Evolutionary conservation across 345 rosid genomes (phyloP), one percentile per base, ranked within the genome.

Genomic region (Excoecaria agallocha): DNA sequence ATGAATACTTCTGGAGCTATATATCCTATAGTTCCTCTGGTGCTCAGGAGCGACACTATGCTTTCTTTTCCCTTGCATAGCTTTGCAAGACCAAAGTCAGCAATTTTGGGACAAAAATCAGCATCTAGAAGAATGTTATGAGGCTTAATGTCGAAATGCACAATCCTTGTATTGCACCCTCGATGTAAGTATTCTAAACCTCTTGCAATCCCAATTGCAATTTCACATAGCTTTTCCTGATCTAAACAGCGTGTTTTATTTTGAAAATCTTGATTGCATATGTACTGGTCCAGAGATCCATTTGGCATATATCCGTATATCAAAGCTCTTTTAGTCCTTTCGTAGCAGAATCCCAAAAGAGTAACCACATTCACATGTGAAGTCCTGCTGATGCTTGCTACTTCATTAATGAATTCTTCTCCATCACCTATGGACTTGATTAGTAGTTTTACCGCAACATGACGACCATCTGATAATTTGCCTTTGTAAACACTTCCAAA

Each of bases 341-440:
- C 72, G 3, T 73, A 84, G 69, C 90, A 85, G 39, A 82, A 85
- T 1, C 88, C 88, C 1, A 85, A 51, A 0, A 85, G 56, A 9
- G 67, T 16, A 7, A 85, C 88, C 16, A 87, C 59, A 66, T 87
- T 85, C 5, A 85, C 84, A 72, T 87, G 88, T 8, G 86, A 82
- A 22, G 88, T 87, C 70, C 78, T 69, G 35, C 86, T 73, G 24
- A 87, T 85, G 78, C 84, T 82, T 0, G 75, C 86, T 22, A 85
- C 90, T 84, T 87, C 87, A 43, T 85, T 86, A 15, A 82, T 74
- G 59, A 87, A 85, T 3, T 82, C 87, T 73, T 84, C 84, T 0
- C 82, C 83, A 30, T 81, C 61, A 0, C 68, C 68, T 6, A 59
- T 68, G 0, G 77, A 72, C 4, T 70, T 48, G 1, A 10, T 73